Evolutionary conservation across 495 filamentous ascomycete genomes (phyloP), one percentile per base, ranked within the genome.

Genomic region (Podospora comata): DNA sequence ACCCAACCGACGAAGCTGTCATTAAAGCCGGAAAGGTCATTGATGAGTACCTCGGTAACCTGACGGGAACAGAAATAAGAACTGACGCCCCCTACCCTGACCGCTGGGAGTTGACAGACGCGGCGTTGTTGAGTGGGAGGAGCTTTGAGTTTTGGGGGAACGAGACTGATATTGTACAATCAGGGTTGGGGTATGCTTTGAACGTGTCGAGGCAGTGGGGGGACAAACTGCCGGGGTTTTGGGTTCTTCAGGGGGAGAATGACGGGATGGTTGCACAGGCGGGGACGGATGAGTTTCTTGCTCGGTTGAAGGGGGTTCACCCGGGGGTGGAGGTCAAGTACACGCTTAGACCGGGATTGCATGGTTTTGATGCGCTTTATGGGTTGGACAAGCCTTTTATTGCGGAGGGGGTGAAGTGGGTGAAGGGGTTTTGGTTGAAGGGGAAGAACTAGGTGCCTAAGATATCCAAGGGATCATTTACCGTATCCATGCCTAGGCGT

Each of bases 241-340:
- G 69, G 69, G 58, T 74, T n/a, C 13, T 74, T 18, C 72, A 74
- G 67, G 72, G 72, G 32, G 23, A 19, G 4, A 60, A 71, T 16
- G 72, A 74, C 56, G 18, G 7, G 7, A 20, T 71, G 57, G 64
- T 73, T 18, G 16, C 55, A 0, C 65, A 64, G 62, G 39, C 5
- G n/a, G 57, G 23, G 65, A 65, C 67, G 20, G 72, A 74, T 59
- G 67, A 69, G 58, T n/a, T 74, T 57, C 65, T 74, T 5, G 56
- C 53, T 9, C 57, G 28, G 48, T 60, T 71, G 9, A 39, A 54
- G 19, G 48, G 65, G 64, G 66, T 55, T 23, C 48, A 64, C 39
- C 70, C 70, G 0, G 27, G 56, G 18, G 58, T 62, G 30, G 44
- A 44, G 44, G 26, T 74, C 6, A 68, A 67, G 27, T 72, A 74